Evolutionary conservation across 2,329 filamentous ascomycete genomes (phyloP).

Genomic region (Diaporthe citrichinensis): DNA sequence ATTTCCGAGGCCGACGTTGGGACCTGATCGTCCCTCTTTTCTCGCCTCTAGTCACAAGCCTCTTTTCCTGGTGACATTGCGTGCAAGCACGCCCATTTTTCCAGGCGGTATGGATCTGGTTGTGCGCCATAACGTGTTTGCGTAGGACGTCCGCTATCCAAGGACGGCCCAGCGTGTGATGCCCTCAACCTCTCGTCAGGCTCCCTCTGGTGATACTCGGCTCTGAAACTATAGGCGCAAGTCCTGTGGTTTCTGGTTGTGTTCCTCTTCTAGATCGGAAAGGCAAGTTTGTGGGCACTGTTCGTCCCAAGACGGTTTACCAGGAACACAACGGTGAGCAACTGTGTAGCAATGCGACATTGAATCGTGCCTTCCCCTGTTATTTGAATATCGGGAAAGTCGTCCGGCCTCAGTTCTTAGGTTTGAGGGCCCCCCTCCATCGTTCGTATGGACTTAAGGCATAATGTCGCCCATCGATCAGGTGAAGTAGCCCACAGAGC

Average conservation of each 20-base stretch:
- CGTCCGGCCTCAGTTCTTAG: not conserved
- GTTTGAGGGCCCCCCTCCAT: not conserved
- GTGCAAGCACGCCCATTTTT: not conserved
- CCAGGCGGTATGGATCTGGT: not conserved
- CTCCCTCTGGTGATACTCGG: not conserved
- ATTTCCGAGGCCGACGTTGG: not conserved
- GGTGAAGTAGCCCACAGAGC: not conserved
- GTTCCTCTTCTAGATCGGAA: not conserved
- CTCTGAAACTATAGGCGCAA: not conserved
- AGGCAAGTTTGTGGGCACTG: not conserved
- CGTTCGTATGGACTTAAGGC: no score
- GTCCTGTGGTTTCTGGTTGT: not conserved
- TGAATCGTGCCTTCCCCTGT: not conserved
- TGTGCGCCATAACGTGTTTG: conserved; percentile 34
- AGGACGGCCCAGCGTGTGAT: not conserved
- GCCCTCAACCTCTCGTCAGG: not conserved
- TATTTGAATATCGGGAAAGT: not conserved
- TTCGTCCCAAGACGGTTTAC: not conserved
- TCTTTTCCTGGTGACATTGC: not conserved
- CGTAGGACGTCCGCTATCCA: not conserved
- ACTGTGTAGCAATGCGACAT: not conserved
- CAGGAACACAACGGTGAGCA: not conserved
- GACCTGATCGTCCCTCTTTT: no score
- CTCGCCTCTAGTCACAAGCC: not conserved
- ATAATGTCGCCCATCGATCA: not conserved